Percentiles rank a stretch among this genome's conserved stretches.
Evolutionary conservation across 495 filamentous ascomycete species (phyloP).

Genomic region (Penicillium pulvis): DNA sequence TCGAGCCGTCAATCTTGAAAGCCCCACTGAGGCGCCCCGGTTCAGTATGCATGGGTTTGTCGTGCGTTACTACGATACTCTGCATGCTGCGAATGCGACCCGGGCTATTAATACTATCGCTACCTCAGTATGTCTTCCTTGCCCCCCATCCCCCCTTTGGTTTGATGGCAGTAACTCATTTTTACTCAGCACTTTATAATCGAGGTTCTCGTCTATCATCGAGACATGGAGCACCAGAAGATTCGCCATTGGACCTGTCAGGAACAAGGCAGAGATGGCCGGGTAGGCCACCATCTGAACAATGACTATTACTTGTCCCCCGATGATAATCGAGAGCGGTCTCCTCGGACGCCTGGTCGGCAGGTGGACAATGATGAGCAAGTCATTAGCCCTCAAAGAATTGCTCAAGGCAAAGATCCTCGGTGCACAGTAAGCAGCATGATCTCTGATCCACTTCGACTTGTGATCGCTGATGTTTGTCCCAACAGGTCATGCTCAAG

Average conservation of each 20-base stretch:
- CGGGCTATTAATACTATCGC: constrained; percentile 14
- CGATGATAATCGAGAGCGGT: constrained; percentile 1
- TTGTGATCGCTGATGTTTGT: constrained; percentile 16
- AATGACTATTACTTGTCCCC: constrained; percentile 4
- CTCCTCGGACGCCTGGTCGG: constrained; percentile 1
- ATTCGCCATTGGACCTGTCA: constrained; percentile 8
- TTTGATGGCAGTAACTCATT: neutral
- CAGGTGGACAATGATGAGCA: neutral
- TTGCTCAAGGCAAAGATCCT: constrained; percentile 47
- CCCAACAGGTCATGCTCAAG: constrained; percentile 81
- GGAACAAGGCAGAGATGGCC: neutral
- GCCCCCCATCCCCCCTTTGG: neutral
- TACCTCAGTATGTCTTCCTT: constrained; percentile 7
- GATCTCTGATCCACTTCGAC: constrained; percentile 10
- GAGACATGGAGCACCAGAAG: neutral
- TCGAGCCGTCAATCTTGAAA: constrained; percentile 2
- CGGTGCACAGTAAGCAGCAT: constrained; percentile 67
- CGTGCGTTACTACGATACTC: constrained; percentile 6
- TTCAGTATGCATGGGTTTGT: constrained; percentile 9
- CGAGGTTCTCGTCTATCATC: constrained; percentile 4
- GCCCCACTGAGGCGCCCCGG: neutral
- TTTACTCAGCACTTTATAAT: neutral
- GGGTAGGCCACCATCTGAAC: neutral
- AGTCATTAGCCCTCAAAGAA: neutral
- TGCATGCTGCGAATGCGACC: constrained; percentile 11